These are phyloP conservation scores for Hordeum pubiflorum DNA, from an alignment of 202 grass and related monocot species.

Conservation along the genomic window DNA sequence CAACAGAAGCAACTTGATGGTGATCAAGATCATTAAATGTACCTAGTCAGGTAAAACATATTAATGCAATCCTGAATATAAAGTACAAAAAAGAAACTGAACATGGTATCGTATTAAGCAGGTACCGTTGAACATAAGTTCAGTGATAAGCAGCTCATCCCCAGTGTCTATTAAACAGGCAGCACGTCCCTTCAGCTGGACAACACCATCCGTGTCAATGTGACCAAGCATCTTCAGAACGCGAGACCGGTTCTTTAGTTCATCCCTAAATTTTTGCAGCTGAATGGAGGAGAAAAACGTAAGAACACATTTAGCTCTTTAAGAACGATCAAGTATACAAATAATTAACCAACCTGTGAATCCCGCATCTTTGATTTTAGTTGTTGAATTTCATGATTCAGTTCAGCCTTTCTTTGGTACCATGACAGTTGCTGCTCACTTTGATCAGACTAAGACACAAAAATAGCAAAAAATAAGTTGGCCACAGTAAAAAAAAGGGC, in stretches of 20 bases:
- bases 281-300: constrained; percentile 36
- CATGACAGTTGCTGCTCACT: constrained; percentile 84
- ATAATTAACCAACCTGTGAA: constrained; percentile 61
- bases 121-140: constrained; percentile 97
- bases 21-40: constrained; percentile 99
- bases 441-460: constrained; percentile 58
- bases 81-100: constrained; percentile 3
- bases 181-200: constrained; percentile 92
- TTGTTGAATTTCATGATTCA: constrained; percentile 91
- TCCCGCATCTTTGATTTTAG: constrained; percentile 88
- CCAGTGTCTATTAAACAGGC: constrained; percentile 98
- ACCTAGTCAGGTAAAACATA: constrained; percentile 30
- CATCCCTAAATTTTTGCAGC: constrained; percentile 98
- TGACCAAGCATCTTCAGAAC: constrained; percentile 98
- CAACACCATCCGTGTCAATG: constrained; percentile 89
- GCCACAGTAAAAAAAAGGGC: not conserved
- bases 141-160: constrained; percentile 96
- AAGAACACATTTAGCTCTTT: constrained; percentile 23
- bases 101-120: not conserved
- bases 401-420: constrained; percentile 91
- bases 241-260: constrained; percentile 86
- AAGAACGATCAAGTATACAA: constrained; percentile 3
- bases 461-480: not conserved
- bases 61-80: constrained; percentile 1
- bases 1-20: constrained; percentile 90